Conservation (phyloP, 2,329 filamentous ascomycete genomes). For the Tolypocladium amazonense region DNA sequence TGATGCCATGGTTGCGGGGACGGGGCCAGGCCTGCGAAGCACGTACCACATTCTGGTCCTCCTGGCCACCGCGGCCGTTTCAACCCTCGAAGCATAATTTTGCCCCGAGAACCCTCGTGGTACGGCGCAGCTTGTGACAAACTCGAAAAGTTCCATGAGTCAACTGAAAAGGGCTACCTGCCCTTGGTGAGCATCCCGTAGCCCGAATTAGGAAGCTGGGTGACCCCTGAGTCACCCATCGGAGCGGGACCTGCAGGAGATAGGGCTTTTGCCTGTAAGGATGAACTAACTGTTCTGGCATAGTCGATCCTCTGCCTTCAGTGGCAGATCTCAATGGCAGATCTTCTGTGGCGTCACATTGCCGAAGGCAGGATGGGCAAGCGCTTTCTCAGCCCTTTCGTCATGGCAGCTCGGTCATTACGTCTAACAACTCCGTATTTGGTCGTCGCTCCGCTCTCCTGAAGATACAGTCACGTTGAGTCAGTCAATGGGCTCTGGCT, state of each 20-base stretch:
- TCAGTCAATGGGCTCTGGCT: neutral
- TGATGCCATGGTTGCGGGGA: neutral
- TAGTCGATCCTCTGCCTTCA: too few relatives aligned
- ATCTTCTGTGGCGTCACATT: neutral
- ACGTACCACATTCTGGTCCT: neutral
- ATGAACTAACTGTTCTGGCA: neutral
- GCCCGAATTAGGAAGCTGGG: neutral
- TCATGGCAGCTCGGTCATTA: neutral
- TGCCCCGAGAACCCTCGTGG: too few relatives aligned
- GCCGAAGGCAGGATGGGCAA: neutral
- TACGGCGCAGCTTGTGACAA: neutral
- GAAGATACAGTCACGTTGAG: neutral
- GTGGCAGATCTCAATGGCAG: neutral
- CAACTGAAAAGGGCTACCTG: neutral
- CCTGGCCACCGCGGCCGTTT: neutral
- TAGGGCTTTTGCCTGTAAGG: neutral
- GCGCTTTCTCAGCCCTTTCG: neutral
- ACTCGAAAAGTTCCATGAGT: neutral
- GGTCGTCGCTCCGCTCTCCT: neutral
- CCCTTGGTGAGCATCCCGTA: neutral
- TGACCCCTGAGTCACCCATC: neutral
- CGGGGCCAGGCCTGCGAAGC: neutral
- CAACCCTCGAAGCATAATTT: neutral
- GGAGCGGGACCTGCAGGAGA: neutral
- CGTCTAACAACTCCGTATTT: neutral